These are phyloP conservation scores for Arthrobotrys sinensis DNA, from an alignment of 2,329 filamentous ascomycete species.

Conservation along the genomic window DNA sequence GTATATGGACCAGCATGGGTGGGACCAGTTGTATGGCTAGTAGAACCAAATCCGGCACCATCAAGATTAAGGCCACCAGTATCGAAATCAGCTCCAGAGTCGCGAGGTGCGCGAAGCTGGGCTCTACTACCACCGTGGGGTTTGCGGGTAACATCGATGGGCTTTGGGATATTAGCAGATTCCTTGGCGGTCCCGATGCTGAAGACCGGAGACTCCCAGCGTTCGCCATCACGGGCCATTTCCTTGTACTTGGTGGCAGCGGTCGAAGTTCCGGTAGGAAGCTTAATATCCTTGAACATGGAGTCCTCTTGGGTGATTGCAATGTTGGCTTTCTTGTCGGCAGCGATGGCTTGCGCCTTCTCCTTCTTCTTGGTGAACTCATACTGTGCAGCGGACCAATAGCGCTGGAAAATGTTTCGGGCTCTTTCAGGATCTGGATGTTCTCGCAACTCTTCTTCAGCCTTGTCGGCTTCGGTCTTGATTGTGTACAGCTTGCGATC, in stretches of 20 bases:
- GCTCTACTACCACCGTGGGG: constrained; percentile 69
- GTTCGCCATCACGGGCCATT: constrained; percentile 86
- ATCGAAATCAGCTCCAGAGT: constrained; percentile 55
- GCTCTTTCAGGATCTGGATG: constrained; percentile 77
- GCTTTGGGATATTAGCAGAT: constrained; percentile 78
- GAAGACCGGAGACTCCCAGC: constrained; percentile 96
- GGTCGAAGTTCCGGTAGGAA: constrained; percentile 89
- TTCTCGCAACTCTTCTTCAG: constrained; percentile 76
- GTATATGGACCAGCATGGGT: constrained; percentile 44
- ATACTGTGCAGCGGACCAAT: constrained; percentile 81
- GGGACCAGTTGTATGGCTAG: constrained; percentile 6
- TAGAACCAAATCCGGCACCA: constrained; percentile 24
- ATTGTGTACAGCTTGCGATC: constrained; percentile 78
- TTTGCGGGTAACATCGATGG: constrained; percentile 74
- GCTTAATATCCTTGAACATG: constrained; percentile 88
- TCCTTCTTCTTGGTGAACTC: constrained; percentile 82
- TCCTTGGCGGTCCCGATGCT: constrained; percentile 83
- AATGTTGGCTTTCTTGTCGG: constrained; percentile 83
- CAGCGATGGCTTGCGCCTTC: constrained; percentile 76
- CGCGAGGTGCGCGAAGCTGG: constrained; percentile 51
- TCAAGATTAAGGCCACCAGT: constrained; percentile 42
- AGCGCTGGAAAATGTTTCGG: constrained; percentile 88
- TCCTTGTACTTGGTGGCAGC: constrained; percentile 96
- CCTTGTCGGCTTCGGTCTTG: constrained; percentile 85
- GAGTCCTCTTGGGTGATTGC: constrained; percentile 90